phyloP scores from a whole-genome alignment of 2,329 filamentous ascomycete genomes.

The Diaporthe destruens region DNA sequence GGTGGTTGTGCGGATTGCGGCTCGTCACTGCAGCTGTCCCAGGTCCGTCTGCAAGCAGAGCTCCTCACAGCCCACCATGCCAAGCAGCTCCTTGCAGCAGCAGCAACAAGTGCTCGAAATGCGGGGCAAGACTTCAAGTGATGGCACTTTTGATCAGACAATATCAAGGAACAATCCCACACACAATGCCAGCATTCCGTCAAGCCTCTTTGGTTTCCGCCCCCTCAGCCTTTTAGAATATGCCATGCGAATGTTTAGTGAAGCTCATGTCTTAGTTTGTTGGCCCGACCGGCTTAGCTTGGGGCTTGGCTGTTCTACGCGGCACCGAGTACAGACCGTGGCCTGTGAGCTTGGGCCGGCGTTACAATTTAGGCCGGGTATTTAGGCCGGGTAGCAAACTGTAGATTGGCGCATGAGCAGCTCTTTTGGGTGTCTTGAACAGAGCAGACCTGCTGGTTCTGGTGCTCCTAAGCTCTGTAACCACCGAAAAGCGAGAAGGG shows the following conservation, averaged over 20 bases:
- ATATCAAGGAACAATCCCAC: conserved; percentile 23
- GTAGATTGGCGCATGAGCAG: neutral
- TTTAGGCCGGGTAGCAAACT: neutral
- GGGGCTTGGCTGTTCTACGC: neutral
- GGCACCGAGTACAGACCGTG: too few relatives aligned
- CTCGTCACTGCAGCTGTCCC: conserved; percentile 7
- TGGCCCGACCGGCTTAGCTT: neutral
- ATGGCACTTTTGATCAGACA: conserved; percentile 26
- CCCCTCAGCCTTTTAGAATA: neutral
- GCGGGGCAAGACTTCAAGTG: neutral
- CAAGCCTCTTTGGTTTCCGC: neutral
- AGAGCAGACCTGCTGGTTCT: neutral
- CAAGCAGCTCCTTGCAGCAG: conserved; percentile 1
- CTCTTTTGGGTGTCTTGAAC: too few relatives aligned
- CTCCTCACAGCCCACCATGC: conserved; percentile 26
- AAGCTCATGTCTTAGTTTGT: neutral
- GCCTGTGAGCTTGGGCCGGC: neutral
- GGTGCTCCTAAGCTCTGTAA: neutral
- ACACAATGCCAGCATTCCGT: conserved; percentile 7
- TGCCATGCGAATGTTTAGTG: neutral
- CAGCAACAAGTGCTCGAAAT: neutral
- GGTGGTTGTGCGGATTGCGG: neutral
- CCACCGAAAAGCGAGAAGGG: neutral
- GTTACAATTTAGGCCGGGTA: too few relatives aligned
- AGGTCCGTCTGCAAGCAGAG: conserved; percentile 31